phyloP scores from a whole-genome alignment of 352 stramenopile genomes.

The Phytophthora pluvialis region DNA sequence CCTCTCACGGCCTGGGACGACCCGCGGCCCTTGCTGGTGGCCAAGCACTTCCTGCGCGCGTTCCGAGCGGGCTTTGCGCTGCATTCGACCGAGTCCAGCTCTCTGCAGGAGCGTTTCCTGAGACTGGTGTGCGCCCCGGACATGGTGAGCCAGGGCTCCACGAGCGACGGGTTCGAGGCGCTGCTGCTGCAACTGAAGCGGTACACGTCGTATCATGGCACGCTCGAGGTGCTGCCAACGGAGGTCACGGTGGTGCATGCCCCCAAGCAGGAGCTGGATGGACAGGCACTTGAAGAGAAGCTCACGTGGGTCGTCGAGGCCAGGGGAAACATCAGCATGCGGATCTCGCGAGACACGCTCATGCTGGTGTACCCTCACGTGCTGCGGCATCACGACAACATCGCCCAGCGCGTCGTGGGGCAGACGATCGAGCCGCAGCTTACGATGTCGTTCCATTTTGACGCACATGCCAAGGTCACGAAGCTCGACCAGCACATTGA shows the following conservation, averaged over 20 bases:
- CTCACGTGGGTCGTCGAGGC: conserved; percentile 45
- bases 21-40: conserved; percentile 43
- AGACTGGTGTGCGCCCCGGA: conserved; percentile 47
- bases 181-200: conserved; percentile 71
- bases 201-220: conserved; percentile 73
- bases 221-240: conserved; percentile 45
- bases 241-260: conserved; percentile 37
- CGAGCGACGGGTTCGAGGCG: conserved; percentile 45
- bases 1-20: conserved; percentile 12
- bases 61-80: conserved; percentile 70
- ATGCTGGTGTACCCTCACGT: conserved; percentile 79
- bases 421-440: conserved; percentile 68
- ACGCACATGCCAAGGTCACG: conserved; percentile 48
- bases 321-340: conserved; percentile 45
- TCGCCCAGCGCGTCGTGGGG: conserved; percentile 59
- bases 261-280: conserved; percentile 13
- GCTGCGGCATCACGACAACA: conserved; percentile 51
- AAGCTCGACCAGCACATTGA: conserved; percentile 70
- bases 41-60: conserved; percentile 54
- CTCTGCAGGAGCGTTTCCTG: conserved; percentile 68
- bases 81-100: conserved; percentile 61
- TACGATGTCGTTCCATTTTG: conserved; percentile 59
- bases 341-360: conserved; percentile 68
- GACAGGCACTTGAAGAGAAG: conserved; percentile 20
- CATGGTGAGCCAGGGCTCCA: conserved; percentile 36